Base-by-base conservation (phyloP, 106 monocot genomes). In the Platanthera zijinensis region DNA sequence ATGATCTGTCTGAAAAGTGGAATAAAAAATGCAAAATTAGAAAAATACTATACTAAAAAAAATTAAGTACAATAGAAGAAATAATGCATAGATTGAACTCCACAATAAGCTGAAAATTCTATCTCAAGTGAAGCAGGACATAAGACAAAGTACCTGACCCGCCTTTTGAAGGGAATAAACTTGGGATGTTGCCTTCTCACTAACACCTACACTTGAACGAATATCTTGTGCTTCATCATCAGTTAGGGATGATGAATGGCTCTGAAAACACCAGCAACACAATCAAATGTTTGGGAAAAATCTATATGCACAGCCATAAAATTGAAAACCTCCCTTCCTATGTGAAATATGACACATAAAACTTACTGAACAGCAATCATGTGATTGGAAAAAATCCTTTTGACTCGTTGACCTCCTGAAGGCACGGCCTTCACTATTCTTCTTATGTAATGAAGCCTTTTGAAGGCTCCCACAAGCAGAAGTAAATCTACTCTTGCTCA, bases 231-330 rank as follows among this genome's bases (percentile, higher is more conserved):
- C 76, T 79, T 99, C 99, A 84, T 99, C 91, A 82, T 92, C 92
- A 52, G 92, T 92, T 49, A 94, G 19, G 18, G 93, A 84, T 39
- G 92, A 92, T 74, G 91, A 91, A 56, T 94, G 77, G 77, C 91
- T 97, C 97, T 97, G 79, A 57, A 61, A 71, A 66, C 64, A 75
- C 72, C 48, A 28, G 2, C 5, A 51, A 21, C 12, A 21, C 51
- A 72, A 22, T 19, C 51, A 14, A 72, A 50, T 72, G 10, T 72
- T 72, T 72, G 50, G n/a, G n/a, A 46, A 70, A 70, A 70, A 17
- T 48, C 6, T 48, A 48, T 15, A 66, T 66, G 66, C 66, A 66
- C 9, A 39, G 10, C 66, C 11, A 6, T 66, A 70, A 13, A 70
- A 70, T 8, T 0, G 15, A 3, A 48, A 47, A 70, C 0, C 13